Percentiles rank a stretch among this genome's conserved stretches.
phyloP scores from a whole-genome alignment of 192 early-diverging fungal genomes.

The Irineochytrium annulatum region DNA sequence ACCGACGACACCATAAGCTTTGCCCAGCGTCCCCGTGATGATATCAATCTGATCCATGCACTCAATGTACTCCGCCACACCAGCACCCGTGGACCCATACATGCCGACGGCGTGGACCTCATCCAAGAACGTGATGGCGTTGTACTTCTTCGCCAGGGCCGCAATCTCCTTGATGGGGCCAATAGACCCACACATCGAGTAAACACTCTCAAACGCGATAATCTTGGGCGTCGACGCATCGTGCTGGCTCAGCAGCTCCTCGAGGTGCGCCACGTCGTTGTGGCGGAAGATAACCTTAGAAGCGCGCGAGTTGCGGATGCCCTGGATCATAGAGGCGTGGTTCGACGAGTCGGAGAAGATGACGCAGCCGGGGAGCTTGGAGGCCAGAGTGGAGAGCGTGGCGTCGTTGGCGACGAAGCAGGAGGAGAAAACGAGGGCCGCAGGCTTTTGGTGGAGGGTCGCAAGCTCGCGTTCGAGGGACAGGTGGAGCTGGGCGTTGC shows the following conservation, averaged over 20 bases:
- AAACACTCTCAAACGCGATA: slow-evolving; percentile 93
- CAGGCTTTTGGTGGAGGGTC: slow-evolving; percentile 78
- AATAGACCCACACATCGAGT: slow-evolving; percentile 93
- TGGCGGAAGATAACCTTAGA: slow-evolving; percentile 88
- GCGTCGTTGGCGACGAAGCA: slow-evolving; percentile 98
- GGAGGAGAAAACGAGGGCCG: slow-evolving; percentile 89
- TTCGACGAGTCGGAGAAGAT: slow-evolving; percentile 91
- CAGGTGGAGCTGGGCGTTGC: slow-evolving; percentile 94
- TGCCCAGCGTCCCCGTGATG: slow-evolving; percentile 91
- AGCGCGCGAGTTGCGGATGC: slow-evolving; percentile 83
- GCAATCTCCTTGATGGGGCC: slow-evolving; percentile 88
- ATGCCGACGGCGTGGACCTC: slow-evolving; percentile 97
- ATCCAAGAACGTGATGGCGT: slow-evolving; percentile 93
- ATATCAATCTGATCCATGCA: slow-evolving; percentile 88
- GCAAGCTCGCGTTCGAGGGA: slow-evolving; percentile 89
- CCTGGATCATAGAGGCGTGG: slow-evolving; percentile 99
- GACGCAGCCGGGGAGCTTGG: slow-evolving; percentile 82
- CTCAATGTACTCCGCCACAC: slow-evolving; percentile 93
- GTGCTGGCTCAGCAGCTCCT: slow-evolving; percentile 72
- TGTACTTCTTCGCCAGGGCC: slow-evolving; percentile 86
- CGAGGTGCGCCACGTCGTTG: slow-evolving; percentile 87
- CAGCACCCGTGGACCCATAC: slow-evolving; percentile 91
- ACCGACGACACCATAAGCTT: slow-evolving; percentile 94
- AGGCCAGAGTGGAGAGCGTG: slow-evolving; percentile 79
- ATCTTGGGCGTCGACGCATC: slow-evolving; percentile 83